Percentiles rank a stretch among this genome's conserved stretches.
phyloP scores from a whole-genome alignment of 106 monocot species.

The Acanthochlamys bracteata region DNA sequence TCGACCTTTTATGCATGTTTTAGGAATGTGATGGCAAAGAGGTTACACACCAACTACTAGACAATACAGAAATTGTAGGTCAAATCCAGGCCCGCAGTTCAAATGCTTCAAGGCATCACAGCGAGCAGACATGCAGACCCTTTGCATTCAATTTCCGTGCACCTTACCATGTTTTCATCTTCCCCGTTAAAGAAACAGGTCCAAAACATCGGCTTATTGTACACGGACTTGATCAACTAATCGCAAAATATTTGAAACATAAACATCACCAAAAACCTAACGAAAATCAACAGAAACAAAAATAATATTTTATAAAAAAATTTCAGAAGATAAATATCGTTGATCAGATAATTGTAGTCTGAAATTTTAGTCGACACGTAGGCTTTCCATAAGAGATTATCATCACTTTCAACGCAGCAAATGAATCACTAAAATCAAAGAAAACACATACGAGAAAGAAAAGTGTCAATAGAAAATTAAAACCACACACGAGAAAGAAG shows the following conservation, averaged over 20 bases:
- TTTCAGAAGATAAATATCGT: too few species aligned
- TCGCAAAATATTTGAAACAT: too few species aligned
- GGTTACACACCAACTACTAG: too few species aligned
- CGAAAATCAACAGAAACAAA: too few species aligned
- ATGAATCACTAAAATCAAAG: not conserved
- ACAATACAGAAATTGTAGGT: conserved; percentile 24
- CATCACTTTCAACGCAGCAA: conserved; percentile 34
- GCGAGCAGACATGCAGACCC: conserved; percentile 86
- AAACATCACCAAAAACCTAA: too few species aligned
- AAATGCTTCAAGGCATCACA: conserved; percentile 67
- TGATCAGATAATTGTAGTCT: conserved; percentile 89
- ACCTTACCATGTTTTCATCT: conserved; percentile 75
- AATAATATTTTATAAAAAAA: too few species aligned
- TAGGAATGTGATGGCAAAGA: too few species aligned
- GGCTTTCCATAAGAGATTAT: conserved; percentile 23
- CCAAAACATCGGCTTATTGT: conserved; percentile 89
- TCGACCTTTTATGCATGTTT: too few species aligned
- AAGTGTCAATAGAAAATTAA: not conserved
- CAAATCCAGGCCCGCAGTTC: conserved; percentile 70
- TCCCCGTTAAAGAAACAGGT: conserved; percentile 18
- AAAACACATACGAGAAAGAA: not conserved
- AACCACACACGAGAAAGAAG: not conserved
- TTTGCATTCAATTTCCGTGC: conserved; percentile 47
- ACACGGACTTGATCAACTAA: conserved; percentile 16
- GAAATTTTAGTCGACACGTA: conserved; percentile 33